A percentile compares a stretch with the other conserved stretches of the same genome.
Evolutionary conservation across 1,284 basidiomycete species (phyloP).

Genomic region (Rhodofomes roseus): DNA sequence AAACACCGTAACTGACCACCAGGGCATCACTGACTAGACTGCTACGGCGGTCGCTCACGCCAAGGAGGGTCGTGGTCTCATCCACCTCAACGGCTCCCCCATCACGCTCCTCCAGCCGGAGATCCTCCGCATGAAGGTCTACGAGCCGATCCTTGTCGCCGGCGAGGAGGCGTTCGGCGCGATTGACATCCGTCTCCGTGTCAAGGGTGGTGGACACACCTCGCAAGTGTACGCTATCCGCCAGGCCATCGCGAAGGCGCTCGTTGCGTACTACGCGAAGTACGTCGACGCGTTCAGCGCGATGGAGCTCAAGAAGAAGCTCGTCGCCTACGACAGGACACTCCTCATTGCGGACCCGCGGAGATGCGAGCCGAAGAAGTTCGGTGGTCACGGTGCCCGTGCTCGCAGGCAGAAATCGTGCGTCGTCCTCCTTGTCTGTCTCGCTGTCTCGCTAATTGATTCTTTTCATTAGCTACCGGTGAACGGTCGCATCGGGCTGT

Average conservation of each 20-base stretch:
- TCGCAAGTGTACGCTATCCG: constrained; percentile 99
- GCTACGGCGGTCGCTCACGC: constrained; percentile 96
- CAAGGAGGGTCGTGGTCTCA: constrained; percentile 95
- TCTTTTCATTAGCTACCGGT: constrained; percentile 75
- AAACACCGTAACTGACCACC: not conserved
- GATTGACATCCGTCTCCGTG: constrained; percentile 96
- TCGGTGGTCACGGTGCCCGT: constrained; percentile 95
- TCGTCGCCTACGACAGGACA: constrained; percentile 93
- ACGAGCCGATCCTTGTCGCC: constrained; percentile 90
- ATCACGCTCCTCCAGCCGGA: constrained; percentile 94
- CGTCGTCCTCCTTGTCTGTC: constrained; percentile 20
- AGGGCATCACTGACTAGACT: constrained; percentile 52
- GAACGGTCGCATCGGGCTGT: constrained; percentile 38
- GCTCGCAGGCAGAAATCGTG: constrained; percentile 94
- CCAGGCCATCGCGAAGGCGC: constrained; percentile 97
- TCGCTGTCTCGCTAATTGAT: constrained; percentile 4
- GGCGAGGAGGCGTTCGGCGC: constrained; percentile 82
- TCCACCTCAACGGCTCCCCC: constrained; percentile 97
- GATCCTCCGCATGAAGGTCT: constrained; percentile 97
- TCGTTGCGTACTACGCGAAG: constrained; percentile 99
- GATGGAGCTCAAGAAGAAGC: constrained; percentile 94
- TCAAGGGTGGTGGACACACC: constrained; percentile 99
- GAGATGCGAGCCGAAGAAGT: constrained; percentile 99
- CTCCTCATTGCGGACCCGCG: constrained; percentile 97
- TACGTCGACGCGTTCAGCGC: constrained; percentile 98